These are phyloP conservation scores for Taphrina pruni DNA, from an alignment of 1,139 yeast genomes.

Conservation along the genomic window DNA sequence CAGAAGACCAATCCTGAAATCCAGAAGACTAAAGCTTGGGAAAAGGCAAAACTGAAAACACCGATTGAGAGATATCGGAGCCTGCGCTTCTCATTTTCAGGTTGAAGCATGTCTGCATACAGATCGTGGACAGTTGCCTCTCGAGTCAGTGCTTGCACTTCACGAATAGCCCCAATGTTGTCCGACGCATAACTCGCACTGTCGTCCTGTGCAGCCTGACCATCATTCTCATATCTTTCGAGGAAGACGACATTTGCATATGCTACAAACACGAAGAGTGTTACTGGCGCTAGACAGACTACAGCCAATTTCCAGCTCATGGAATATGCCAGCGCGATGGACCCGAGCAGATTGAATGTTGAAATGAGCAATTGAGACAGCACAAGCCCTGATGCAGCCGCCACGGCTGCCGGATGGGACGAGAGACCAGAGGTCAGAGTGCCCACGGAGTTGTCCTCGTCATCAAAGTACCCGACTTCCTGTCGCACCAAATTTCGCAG, in stretches of 20 bases:
- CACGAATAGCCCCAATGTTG: slow-evolving; percentile 58
- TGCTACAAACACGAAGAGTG: slow-evolving; percentile 71
- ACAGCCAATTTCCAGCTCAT: slow-evolving; percentile 68
- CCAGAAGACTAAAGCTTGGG: slow-evolving; percentile 48
- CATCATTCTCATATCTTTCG: slow-evolving; percentile 67
- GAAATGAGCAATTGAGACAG: slow-evolving; percentile 43
- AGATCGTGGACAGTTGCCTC: slow-evolving; percentile 60
- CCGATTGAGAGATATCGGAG: slow-evolving; percentile 59
- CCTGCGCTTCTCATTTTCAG: slow-evolving; percentile 59
- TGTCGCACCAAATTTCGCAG: slow-evolving; percentile 61
- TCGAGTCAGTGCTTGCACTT: slow-evolving; percentile 63
- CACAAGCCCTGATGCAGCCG: slow-evolving; percentile 55
- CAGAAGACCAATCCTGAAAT: slow-evolving; percentile 49
- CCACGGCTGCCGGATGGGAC: slow-evolving; percentile 65
- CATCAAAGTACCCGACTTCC: slow-evolving; percentile 61
- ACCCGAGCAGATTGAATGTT: slow-evolving; percentile 60
- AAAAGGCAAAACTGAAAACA: slow-evolving; percentile 51
- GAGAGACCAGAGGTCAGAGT: slow-evolving; percentile 61
- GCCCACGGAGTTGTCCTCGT: slow-evolving; percentile 62
- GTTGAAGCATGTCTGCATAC: slow-evolving; percentile 59
- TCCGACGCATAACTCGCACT: slow-evolving; percentile 60
- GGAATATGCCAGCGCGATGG: slow-evolving; percentile 75
- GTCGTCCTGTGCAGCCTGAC: slow-evolving; percentile 56
- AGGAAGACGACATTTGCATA: slow-evolving; percentile 78
- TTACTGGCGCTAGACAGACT: slow-evolving; percentile 63